Evolutionary conservation across 371 early-diverging fungal species (phyloP).

Genomic region (Syncephalastrum contaminatum): DNA sequence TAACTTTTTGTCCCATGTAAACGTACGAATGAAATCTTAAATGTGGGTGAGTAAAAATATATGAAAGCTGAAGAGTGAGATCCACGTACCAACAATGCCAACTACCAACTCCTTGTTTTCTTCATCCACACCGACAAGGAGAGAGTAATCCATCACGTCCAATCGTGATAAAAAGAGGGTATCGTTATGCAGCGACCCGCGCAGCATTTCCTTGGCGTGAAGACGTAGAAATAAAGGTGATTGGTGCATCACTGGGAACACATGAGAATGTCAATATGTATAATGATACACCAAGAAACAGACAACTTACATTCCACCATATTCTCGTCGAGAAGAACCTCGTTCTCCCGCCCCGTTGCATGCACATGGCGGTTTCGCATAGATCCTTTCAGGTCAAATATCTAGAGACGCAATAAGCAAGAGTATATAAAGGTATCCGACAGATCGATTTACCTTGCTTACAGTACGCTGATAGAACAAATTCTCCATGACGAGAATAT

Average conservation of each 20-base stretch:
- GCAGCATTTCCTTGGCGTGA: constrained; percentile 79
- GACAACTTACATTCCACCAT: constrained; percentile 69
- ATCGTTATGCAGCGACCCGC: constrained; percentile 84
- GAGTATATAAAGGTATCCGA: too few species aligned
- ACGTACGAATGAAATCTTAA: constrained; percentile 90
- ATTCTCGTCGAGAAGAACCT: constrained; percentile 92
- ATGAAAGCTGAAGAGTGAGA: not conserved
- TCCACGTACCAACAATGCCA: constrained; percentile 83
- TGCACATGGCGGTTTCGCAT: constrained; percentile 90
- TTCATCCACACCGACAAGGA: constrained; percentile 89
- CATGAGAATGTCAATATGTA: constrained; percentile 3
- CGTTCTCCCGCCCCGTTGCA: constrained; percentile 79
- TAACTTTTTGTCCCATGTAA: constrained; percentile 95
- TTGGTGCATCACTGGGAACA: constrained; percentile 62
- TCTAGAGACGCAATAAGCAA: constrained; percentile 38
- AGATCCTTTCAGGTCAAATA: constrained; percentile 95
- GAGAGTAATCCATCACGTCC: constrained; percentile 96
- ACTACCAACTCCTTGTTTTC: constrained; percentile 80
- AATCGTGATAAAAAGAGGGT: constrained; percentile 82
- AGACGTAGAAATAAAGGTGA: constrained; percentile 87
- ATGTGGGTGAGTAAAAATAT: not conserved
- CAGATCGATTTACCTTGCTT: constrained; percentile 40
- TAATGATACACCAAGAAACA: constrained; percentile 4
- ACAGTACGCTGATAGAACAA: constrained; percentile 83
- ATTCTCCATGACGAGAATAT: constrained; percentile 95